Percentiles rank a stretch among this genome's conserved stretches.
These are phyloP conservation scores for Ascochyta clinopodiicola DNA, from an alignment of 2,329 filamentous ascomycete species.

Conservation along the genomic window DNA sequence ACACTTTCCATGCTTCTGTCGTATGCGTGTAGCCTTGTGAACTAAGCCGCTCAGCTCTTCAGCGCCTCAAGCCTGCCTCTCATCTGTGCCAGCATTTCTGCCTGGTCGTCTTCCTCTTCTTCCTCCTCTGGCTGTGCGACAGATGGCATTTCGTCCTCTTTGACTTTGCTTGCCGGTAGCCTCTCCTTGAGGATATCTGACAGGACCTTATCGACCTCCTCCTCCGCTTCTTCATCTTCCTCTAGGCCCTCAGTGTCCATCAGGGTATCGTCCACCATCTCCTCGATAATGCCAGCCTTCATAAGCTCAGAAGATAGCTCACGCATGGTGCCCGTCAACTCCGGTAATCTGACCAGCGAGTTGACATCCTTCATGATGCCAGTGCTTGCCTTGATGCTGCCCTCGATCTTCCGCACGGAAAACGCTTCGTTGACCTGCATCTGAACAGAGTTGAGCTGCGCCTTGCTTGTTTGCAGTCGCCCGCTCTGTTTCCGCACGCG, in stretches of 20 bases:
- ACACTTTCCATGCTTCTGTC: background rate
- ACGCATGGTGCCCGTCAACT: slow-evolving; percentile 87
- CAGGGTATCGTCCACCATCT: slow-evolving; percentile 89
- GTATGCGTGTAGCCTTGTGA: background rate
- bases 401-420: slow-evolving; percentile 93
- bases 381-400: slow-evolving; percentile 82
- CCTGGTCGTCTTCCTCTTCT: slow-evolving; percentile 84
- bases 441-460: slow-evolving; percentile 88
- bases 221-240: slow-evolving; percentile 73
- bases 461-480: slow-evolving; percentile 84
- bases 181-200: slow-evolving; percentile 88
- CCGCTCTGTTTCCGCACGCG: slow-evolving; percentile 76
- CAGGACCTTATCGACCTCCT: slow-evolving; percentile 90
- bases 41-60: slow-evolving; percentile 70
- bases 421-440: slow-evolving; percentile 99
- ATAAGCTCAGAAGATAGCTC: slow-evolving; percentile 87
- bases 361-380: slow-evolving; percentile 99
- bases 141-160: slow-evolving; percentile 59
- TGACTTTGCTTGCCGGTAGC: slow-evolving; percentile 70
- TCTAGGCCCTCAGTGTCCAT: slow-evolving; percentile 73
- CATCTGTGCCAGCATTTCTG: slow-evolving; percentile 94
- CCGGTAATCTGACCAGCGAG: slow-evolving; percentile 79
- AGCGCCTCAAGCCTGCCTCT: slow-evolving; percentile 86
- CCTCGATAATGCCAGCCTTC: slow-evolving; percentile 95
- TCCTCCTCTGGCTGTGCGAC: slow-evolving; percentile 66